Percentiles rank a stretch among this genome's conserved stretches.
These are phyloP conservation scores for Wickerhamiella nectarea DNA, from an alignment of 805 yeast genomes.

Conservation along the genomic window DNA sequence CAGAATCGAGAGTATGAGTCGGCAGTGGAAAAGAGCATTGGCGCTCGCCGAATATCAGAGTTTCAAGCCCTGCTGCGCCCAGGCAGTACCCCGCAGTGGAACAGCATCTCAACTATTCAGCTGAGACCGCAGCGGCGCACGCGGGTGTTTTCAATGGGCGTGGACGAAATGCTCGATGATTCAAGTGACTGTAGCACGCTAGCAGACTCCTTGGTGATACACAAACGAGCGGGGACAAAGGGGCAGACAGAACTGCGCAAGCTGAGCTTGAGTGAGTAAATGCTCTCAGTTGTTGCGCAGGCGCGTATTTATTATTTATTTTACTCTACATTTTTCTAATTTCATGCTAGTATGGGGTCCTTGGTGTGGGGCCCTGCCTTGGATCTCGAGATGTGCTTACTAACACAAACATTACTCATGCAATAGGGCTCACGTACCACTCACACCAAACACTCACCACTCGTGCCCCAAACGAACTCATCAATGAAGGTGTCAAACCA, in stretches of 20 bases:
- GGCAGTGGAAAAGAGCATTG: slow-evolving; percentile 19
- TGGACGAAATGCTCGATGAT: slow-evolving; percentile 13
- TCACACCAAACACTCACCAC: background rate
- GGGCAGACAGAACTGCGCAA: slow-evolving; percentile 16
- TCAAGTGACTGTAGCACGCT: slow-evolving; percentile 3
- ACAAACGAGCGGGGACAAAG: slow-evolving; percentile 12
- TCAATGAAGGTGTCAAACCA: slow-evolving; percentile 28
- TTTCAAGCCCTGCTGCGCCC: slow-evolving; percentile 12
- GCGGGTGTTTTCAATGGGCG: slow-evolving; percentile 17
- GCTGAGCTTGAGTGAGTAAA: slow-evolving; percentile 9
- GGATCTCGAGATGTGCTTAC: too few species aligned
- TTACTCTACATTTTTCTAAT: too few species aligned
- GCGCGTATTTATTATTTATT: background rate
- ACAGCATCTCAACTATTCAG: too few species aligned
- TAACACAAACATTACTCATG: background rate
- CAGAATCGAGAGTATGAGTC: slow-evolving; percentile 23
- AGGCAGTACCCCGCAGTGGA: slow-evolving; percentile 2
- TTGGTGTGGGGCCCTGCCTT: too few species aligned
- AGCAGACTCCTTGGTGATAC: slow-evolving; percentile 9
- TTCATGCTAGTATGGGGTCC: too few species aligned
- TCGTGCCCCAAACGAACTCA: background rate
- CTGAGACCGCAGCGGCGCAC: background rate
- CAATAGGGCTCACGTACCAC: slow-evolving; percentile 6
- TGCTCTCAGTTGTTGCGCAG: too few species aligned
- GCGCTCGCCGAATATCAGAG: slow-evolving; percentile 11